These are phyloP conservation scores for Cercophora samala DNA, from an alignment of 495 filamentous ascomycete species.

Conservation along the genomic window DNA sequence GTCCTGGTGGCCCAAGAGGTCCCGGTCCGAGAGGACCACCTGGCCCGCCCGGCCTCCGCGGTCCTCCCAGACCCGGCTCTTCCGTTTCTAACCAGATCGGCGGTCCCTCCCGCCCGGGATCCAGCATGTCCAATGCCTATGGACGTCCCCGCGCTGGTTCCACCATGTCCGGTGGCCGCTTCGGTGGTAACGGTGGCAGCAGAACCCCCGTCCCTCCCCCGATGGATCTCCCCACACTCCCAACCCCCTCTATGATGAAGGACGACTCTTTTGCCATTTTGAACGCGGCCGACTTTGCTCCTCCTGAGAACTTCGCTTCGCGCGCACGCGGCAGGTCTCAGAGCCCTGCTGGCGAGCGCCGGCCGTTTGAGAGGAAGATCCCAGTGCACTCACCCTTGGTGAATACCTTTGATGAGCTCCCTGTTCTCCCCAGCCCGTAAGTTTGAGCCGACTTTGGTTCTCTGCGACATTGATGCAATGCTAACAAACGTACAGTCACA, in stretches of 20 bases:
- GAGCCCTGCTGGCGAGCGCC: slow-evolving; percentile 71
- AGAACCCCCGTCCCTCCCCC: slow-evolving; percentile 70
- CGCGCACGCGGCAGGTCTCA: slow-evolving; percentile 71
- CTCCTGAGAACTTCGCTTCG: slow-evolving; percentile 65
- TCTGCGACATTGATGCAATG: background rate
- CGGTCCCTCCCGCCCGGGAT: slow-evolving; percentile 56
- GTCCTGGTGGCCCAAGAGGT: slow-evolving; percentile 16
- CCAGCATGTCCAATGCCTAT: slow-evolving; percentile 60
- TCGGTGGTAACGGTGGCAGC: slow-evolving; percentile 31
- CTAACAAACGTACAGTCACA: slow-evolving; percentile 54
- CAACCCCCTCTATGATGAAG: slow-evolving; percentile 79
- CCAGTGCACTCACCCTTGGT: slow-evolving; percentile 71
- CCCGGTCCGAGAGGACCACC: slow-evolving; percentile 28
- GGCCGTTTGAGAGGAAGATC: slow-evolving; percentile 68
- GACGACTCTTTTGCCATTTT: slow-evolving; percentile 74
- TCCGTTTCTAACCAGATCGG: slow-evolving; percentile 39
- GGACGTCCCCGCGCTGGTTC: slow-evolving; percentile 46
- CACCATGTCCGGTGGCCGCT: slow-evolving; percentile 35
- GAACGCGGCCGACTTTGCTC: slow-evolving; percentile 79
- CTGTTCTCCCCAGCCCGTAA: slow-evolving; percentile 86
- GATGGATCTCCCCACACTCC: slow-evolving; percentile 66
- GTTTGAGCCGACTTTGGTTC: slow-evolving; percentile 36
- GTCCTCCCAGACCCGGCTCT: slow-evolving; percentile 45
- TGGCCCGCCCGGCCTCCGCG: slow-evolving; percentile 24
- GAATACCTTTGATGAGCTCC: slow-evolving; percentile 82